A percentile compares a stretch with the other conserved stretches of the same genome.
phyloP scores from a whole-genome alignment of 306 rosid genomes.

The Corylus heterophylla region DNA sequence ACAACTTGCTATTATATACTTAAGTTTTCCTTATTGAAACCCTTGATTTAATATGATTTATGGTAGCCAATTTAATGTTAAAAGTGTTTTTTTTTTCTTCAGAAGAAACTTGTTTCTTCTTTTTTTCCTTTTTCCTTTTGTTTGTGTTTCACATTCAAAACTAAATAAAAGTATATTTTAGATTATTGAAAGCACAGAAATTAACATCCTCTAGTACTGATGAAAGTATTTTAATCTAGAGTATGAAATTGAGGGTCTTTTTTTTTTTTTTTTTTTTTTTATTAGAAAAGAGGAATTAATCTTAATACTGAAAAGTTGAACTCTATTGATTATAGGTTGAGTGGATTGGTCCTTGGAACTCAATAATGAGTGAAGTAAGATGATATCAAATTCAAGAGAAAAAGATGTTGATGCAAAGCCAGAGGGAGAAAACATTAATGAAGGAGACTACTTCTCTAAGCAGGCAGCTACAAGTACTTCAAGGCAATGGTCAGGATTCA shows the following conservation, averaged over 20 bases:
- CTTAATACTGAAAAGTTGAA: background rate
- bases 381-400: constrained; percentile 56
- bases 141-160: background rate
- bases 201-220: background rate
- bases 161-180: background rate
- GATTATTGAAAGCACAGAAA: background rate
- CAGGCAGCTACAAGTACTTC: constrained; percentile 36
- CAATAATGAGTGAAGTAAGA: constrained; percentile 29
- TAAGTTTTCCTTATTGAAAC: background rate
- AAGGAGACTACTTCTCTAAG: constrained; percentile 24
- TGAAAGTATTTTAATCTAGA: background rate
- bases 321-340: constrained; percentile 6
- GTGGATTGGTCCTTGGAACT: constrained; percentile 2
- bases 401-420: constrained; percentile 44
- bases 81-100: background rate
- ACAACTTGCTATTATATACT: background rate
- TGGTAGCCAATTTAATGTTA: constrained; percentile 17
- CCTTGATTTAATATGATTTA: constrained; percentile 8
- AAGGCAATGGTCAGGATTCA: constrained; percentile 71
- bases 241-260: background rate
- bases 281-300: background rate
- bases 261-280: background rate
- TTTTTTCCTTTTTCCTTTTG: background rate
- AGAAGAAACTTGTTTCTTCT: constrained; percentile 9
- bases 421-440: constrained; percentile 27